A percentile compares a stretch with the other conserved stretches of the same genome.
These are phyloP conservation scores for Saturnispora silvae DNA, from an alignment of 805 yeast genomes.

Conservation along the genomic window DNA sequence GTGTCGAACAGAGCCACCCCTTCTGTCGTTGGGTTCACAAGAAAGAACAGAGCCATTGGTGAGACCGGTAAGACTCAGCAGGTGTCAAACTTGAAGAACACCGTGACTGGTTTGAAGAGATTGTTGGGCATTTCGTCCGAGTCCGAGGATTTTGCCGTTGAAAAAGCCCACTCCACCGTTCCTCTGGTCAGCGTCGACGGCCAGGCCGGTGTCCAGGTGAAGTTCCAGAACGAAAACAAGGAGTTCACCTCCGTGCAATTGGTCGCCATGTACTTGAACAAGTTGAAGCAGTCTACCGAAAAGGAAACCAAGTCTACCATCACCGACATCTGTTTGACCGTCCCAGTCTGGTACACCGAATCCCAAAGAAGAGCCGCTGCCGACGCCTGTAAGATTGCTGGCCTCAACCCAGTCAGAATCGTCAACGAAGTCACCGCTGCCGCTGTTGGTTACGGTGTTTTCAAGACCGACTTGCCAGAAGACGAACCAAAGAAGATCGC, in stretches of 20 bases:
- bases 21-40: slow-evolving; percentile 76
- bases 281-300: slow-evolving; percentile 69
- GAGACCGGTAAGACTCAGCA: slow-evolving; percentile 95
- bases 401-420: slow-evolving; percentile 94
- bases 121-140: slow-evolving; percentile 65
- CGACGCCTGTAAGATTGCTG: slow-evolving; percentile 93
- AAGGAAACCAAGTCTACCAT: slow-evolving; percentile 76
- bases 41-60: slow-evolving; percentile 83
- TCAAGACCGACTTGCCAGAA: slow-evolving; percentile 94
- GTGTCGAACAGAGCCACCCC: slow-evolving; percentile 98
- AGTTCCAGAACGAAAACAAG: slow-evolving; percentile 66
- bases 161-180: slow-evolving; percentile 63
- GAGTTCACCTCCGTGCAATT: slow-evolving; percentile 83
- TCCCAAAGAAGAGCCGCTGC: slow-evolving; percentile 92
- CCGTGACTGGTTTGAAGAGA: slow-evolving; percentile 91
- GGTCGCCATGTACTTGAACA: slow-evolving; percentile 89
- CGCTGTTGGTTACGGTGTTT: slow-evolving; percentile 98
- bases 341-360: slow-evolving; percentile 96
- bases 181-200: slow-evolving; percentile 66
- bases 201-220: slow-evolving; percentile 75
- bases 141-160: slow-evolving; percentile 71
- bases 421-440: slow-evolving; percentile 98
- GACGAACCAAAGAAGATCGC: slow-evolving; percentile 85
- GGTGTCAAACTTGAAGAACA: slow-evolving; percentile 91
- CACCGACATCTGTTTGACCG: slow-evolving; percentile 84